These are phyloP conservation scores for Vitis rotundifolia DNA, from an alignment of 164 flowering plant genomes.

Conservation along the genomic window DNA sequence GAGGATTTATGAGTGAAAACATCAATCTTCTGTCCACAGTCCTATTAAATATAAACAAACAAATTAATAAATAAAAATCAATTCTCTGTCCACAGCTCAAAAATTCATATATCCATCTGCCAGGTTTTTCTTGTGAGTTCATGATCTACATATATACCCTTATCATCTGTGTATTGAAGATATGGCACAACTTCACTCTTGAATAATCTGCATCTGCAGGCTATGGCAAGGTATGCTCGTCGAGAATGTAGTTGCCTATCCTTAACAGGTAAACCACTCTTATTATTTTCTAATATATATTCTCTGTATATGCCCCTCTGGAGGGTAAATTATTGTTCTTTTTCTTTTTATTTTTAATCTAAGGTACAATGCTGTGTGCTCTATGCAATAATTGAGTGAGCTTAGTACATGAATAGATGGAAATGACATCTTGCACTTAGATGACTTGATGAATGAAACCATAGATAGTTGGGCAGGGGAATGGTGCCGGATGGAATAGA, in stretches of 20 bases:
- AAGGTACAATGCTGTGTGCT: neutral
- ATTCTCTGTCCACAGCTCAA: too few species aligned
- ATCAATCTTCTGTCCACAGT: too few species aligned
- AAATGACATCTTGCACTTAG: too few species aligned
- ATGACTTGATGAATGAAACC: too few species aligned
- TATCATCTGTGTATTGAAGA: neutral
- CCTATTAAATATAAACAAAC: too few species aligned
- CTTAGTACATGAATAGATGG: too few species aligned
- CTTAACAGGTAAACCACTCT: constrained; percentile 60
- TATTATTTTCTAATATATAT: neutral
- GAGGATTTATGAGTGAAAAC: too few species aligned
- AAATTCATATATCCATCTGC: too few species aligned
- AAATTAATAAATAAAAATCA: too few species aligned
- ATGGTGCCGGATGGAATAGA: too few species aligned
- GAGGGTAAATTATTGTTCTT: neutral
- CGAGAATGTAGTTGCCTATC: constrained; percentile 70
- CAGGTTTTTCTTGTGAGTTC: too few species aligned
- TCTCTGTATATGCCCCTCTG: neutral
- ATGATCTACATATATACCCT: neutral
- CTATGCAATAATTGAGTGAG: neutral
- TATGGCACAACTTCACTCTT: neutral
- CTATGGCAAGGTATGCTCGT: constrained; percentile 83
- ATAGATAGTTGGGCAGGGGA: too few species aligned
- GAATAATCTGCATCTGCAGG: constrained; percentile 43
- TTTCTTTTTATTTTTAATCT: neutral